Percentiles rank a stretch among this genome's conserved stretches.
These are phyloP conservation scores for Candida andamanensis DNA, from an alignment of 805 yeast genomes.

Conservation along the genomic window DNA sequence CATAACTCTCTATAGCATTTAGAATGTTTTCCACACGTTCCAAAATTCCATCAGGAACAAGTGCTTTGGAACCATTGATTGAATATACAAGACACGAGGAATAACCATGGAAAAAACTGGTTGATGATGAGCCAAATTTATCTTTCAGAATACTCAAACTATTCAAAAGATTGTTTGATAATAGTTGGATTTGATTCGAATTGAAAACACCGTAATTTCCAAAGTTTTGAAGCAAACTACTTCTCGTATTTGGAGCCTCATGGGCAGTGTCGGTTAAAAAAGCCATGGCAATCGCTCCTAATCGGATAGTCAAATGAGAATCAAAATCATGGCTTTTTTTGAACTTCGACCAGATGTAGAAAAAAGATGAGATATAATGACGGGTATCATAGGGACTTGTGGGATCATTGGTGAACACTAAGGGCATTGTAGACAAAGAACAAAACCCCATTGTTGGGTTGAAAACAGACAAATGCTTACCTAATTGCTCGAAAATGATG, in stretches of 20 bases:
- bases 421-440: constrained; percentile 53
- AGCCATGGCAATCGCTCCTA: constrained; percentile 56
- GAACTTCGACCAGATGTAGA: constrained; percentile 66
- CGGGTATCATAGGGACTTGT: constrained; percentile 35
- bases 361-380: constrained; percentile 60
- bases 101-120: constrained; percentile 39
- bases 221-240: constrained; percentile 17
- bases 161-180: constrained; percentile 51
- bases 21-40: constrained; percentile 49
- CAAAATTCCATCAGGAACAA: constrained; percentile 42
- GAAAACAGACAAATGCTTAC: constrained; percentile 48
- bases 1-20: constrained; percentile 72
- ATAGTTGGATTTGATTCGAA: constrained; percentile 52
- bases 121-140: constrained; percentile 40
- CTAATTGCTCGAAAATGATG: constrained; percentile 44
- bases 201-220: constrained; percentile 62
- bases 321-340: constrained; percentile 49
- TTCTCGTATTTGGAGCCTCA: constrained; percentile 1
- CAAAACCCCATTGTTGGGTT: constrained; percentile 50
- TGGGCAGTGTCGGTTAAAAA: constrained; percentile 32
- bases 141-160: constrained; percentile 44
- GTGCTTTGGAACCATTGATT: constrained; percentile 45
- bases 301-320: constrained; percentile 55
- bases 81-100: constrained; percentile 53
- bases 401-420: constrained; percentile 23